Base-by-base conservation (phyloP, 345 rosid species). In the Trapa bicornis region DNA sequence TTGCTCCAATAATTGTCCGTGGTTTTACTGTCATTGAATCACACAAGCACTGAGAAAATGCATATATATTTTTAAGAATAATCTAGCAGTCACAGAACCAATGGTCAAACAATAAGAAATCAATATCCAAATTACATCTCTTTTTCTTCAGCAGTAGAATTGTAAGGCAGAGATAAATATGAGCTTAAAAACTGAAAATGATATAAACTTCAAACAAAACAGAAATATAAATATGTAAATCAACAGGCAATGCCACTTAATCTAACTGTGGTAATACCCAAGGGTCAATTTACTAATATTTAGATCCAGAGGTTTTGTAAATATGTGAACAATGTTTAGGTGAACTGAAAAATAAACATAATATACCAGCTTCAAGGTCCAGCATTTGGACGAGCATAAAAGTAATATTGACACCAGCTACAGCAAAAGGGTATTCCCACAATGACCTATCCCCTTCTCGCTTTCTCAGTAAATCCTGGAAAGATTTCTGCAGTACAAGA, bases 371-470 rank as follows among this genome's bases (percentile, higher is more conserved):
- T 91, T 95, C 97, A 69, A 95, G 96, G 82, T 95, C 99, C 65
- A 95, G 96, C 97, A 95, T 91, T 78, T 95, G 99, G 74, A 87
- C 85, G 68, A 95, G 97, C 99, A 95, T 95, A 80, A 95, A 95
- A 52, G 99, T 89, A 68, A 95, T 79, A 75, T 95, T 95, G 73
- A 95, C 87, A 63, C 99, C 97, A 83, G 99, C 99, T 39, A 95
- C 99, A 76, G 99, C 96, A 80, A 95, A 95, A 37, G 99, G 99
- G 86, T 95, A 95, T 75, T 95, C 99, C 99, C 99, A 95, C 52
- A 87, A 83, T 14, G 99, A 91, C 37, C 99, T 78, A 66, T 86
- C 93, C 69, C 99, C 99, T 77, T 87, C 93, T 75, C 75, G 86
- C 80, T 95, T 95, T 80, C 85, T 83, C 77, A 95, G 85, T 68